Evolutionary conservation across 768 basidiomycete genomes (phyloP).

Genomic region (Trametes maxima): DNA sequence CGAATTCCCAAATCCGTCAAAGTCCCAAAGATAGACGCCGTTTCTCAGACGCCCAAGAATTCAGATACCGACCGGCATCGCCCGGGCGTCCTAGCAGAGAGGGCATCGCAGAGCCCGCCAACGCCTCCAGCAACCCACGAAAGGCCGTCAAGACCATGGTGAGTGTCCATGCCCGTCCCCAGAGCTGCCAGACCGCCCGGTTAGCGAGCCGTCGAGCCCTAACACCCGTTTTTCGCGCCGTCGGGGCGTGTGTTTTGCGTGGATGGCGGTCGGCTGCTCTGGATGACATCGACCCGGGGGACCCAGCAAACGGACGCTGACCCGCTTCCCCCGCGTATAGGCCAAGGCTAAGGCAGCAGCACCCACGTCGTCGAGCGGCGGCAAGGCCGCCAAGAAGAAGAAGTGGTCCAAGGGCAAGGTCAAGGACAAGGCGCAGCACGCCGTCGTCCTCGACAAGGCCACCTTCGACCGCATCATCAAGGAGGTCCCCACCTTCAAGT

Average conservation of each 20-base stretch:
- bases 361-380: slow-evolving; percentile 63
- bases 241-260: slow-evolving; percentile 17
- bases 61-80: slow-evolving; percentile 21
- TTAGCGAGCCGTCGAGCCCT: not conserved
- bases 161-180: slow-evolving; percentile 22
- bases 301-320: slow-evolving; percentile 14
- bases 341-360: slow-evolving; percentile 78
- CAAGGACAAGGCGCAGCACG: slow-evolving; percentile 99
- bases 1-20: not conserved
- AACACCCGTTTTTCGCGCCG: slow-evolving; percentile 2
- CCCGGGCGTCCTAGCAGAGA: slow-evolving; percentile 15
- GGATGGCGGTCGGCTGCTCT: slow-evolving; percentile 27
- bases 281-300: slow-evolving; percentile 34
- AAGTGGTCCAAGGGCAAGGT: slow-evolving; percentile 99
- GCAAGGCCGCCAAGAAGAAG: slow-evolving; percentile 98
- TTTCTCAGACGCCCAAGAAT: not conserved
- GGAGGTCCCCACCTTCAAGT: slow-evolving; percentile 98
- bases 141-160: slow-evolving; percentile 37
- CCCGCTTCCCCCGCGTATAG: slow-evolving; percentile 19
- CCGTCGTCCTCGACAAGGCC: slow-evolving; percentile 91
- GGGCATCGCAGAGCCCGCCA: slow-evolving; percentile 5
- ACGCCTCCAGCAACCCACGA: slow-evolving; percentile 28
- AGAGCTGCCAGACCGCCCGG: not conserved
- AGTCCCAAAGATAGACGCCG: not conserved
- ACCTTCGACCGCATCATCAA: slow-evolving; percentile 94